phyloP scores from a whole-genome alignment of 2,329 filamentous ascomycete species.

The Paecilomyces sp. region DNA sequence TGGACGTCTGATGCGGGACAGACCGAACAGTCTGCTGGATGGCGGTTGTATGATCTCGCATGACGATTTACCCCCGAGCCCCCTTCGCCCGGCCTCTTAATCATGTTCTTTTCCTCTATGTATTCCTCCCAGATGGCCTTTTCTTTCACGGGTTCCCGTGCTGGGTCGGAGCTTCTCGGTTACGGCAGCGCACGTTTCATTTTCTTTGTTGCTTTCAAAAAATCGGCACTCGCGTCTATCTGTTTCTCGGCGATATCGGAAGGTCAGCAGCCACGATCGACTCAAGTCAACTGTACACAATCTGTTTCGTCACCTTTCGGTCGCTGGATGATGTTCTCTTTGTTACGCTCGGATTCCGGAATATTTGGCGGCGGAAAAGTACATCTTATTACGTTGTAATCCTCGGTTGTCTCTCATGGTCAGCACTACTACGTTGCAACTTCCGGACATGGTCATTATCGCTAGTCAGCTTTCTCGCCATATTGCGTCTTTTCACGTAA shows the following conservation, averaged over 20 bases:
- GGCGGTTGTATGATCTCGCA: constrained; percentile 10
- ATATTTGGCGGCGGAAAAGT: constrained; percentile 35
- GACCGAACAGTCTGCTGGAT: constrained; percentile 5
- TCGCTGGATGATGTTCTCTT: constrained; percentile 32
- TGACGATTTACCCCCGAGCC: constrained; percentile 10
- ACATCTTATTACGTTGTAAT: constrained; percentile 37
- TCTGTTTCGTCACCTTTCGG: constrained; percentile 26
- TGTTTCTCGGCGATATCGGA: constrained; percentile 28
- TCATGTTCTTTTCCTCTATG: constrained; percentile 19
- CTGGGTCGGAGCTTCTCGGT: constrained; percentile 27
- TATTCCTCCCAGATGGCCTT: constrained; percentile 28
- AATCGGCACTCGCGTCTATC: constrained; percentile 26
- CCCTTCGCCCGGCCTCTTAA: constrained; percentile 4
- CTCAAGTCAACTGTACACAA: constrained; percentile 21
- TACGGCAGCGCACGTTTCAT: constrained; percentile 29
- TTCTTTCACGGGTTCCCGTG: constrained; percentile 14
- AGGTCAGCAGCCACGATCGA: constrained; percentile 26
- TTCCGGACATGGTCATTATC: constrained; percentile 32
- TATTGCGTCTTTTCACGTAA: constrained; percentile 33
- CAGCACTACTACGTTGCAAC: constrained; percentile 33
- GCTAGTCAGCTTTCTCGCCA: constrained; percentile 35
- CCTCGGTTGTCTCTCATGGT: constrained; percentile 36
- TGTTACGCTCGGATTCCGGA: constrained; percentile 29
- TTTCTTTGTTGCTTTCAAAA: constrained; percentile 23
- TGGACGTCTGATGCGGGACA: constrained; percentile 4